Evolutionary conservation across 768 basidiomycete genomes (phyloP).

Genomic region (Rhodotorula taiwanensis): DNA sequence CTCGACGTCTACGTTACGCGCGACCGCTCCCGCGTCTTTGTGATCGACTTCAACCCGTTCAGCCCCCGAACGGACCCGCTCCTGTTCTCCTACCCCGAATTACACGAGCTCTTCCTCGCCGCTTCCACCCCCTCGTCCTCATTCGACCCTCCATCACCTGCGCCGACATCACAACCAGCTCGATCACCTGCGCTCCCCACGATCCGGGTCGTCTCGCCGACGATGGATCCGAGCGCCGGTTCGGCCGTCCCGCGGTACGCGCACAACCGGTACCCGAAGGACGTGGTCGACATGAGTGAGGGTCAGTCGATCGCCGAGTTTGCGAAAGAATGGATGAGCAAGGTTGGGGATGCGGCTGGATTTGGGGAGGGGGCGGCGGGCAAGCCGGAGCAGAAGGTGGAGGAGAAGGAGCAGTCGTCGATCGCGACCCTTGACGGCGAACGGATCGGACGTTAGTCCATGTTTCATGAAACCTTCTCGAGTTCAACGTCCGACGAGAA

Average conservation of each 20-base stretch:
- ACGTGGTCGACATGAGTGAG: conserved; percentile 70
- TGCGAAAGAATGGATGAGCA: conserved; percentile 50
- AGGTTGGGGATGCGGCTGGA: conserved; percentile 41
- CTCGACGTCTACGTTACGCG: conserved; percentile 84
- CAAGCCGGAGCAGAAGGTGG: neutral
- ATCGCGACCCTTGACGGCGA: neutral
- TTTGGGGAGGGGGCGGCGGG: neutral
- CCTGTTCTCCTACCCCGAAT: conserved; percentile 74
- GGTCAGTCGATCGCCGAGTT: conserved; percentile 70
- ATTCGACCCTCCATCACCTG: neutral
- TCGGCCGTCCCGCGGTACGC: conserved; percentile 64
- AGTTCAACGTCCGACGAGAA: too few relatives aligned
- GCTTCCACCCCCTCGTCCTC: neutral
- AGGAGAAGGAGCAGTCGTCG: neutral
- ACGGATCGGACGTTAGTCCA: too few relatives aligned
- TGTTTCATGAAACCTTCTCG: too few relatives aligned
- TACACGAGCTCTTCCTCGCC: conserved; percentile 53
- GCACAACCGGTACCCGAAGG: conserved; percentile 86
- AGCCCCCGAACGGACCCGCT: conserved; percentile 77
- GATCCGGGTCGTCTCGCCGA: conserved; percentile 12
- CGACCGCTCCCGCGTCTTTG: conserved; percentile 64
- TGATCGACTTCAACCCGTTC: conserved; percentile 89
- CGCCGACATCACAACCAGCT: neutral
- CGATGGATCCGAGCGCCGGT: conserved; percentile 47
- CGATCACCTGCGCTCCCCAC: conserved; percentile 18